These are phyloP conservation scores for Aplosporella prunicola DNA, from an alignment of 2,329 filamentous ascomycete species.

Conservation along the genomic window DNA sequence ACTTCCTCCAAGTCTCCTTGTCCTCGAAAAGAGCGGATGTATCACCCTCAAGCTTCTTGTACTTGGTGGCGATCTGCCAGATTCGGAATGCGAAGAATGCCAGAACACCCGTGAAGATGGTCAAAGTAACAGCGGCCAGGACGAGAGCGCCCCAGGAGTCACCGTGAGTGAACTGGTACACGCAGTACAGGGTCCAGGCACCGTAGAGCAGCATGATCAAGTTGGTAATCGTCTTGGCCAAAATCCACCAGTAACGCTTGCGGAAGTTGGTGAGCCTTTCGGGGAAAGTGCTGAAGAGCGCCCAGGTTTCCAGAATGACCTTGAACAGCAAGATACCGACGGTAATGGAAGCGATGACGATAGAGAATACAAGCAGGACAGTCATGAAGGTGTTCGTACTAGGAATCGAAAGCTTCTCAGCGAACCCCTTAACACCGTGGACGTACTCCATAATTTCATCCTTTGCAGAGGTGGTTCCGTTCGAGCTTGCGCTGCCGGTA, in stretches of 20 bases:
- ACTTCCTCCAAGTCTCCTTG: slow-evolving; percentile 86
- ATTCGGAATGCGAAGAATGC: slow-evolving; percentile 79
- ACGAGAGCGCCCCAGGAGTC: slow-evolving; percentile 89
- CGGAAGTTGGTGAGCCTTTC: slow-evolving; percentile 73
- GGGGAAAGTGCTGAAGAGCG: slow-evolving; percentile 80
- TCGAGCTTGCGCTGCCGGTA: slow-evolving; percentile 30
- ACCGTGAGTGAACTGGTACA: slow-evolving; percentile 88
- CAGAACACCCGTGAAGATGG: slow-evolving; percentile 71
- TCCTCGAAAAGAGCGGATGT: slow-evolving; percentile 68
- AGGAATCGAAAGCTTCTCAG: slow-evolving; percentile 76
- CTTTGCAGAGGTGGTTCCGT: slow-evolving; percentile 15
- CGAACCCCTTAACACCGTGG: slow-evolving; percentile 69
- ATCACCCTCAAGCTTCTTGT: slow-evolving; percentile 69
- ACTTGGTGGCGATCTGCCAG: slow-evolving; percentile 61
- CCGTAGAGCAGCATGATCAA: slow-evolving; percentile 88
- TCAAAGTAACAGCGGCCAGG: slow-evolving; percentile 73
- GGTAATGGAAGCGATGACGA: slow-evolving; percentile 72
- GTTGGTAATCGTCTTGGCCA: slow-evolving; percentile 80
- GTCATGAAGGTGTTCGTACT: slow-evolving; percentile 95
- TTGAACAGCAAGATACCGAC: slow-evolving; percentile 85
- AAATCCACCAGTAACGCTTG: slow-evolving; percentile 90
- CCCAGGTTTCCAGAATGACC: slow-evolving; percentile 82
- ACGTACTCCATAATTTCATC: slow-evolving; percentile 46
- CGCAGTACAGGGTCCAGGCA: slow-evolving; percentile 89
- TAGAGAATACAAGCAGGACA: slow-evolving; percentile 77